Evolutionary conservation across 2,329 filamentous ascomycete genomes (phyloP).

Genomic region (Sclerotiophoma versabilis): DNA sequence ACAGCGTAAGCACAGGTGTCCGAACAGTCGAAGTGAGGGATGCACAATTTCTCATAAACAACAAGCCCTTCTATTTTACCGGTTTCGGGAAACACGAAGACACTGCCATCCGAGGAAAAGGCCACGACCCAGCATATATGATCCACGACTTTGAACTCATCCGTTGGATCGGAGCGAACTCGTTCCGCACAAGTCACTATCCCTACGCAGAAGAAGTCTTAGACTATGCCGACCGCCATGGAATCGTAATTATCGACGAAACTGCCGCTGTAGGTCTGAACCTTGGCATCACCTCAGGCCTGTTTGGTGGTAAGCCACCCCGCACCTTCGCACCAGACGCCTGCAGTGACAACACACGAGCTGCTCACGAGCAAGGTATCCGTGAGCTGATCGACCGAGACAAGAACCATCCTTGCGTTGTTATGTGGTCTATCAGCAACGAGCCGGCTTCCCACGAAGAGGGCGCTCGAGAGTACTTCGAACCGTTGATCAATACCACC

Average conservation of each 20-base stretch:
- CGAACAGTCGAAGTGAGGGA: not conserved
- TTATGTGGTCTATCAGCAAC: not conserved
- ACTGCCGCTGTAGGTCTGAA: not conserved
- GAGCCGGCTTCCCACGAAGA: not conserved
- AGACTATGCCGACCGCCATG: not conserved
- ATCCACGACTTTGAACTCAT: not conserved
- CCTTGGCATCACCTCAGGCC: not conserved
- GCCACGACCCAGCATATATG: not conserved
- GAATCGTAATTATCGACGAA: not conserved
- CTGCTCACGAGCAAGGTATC: not conserved
- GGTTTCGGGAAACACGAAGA: not conserved
- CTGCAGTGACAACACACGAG: not conserved
- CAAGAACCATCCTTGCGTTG: not conserved
- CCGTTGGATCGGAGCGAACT: not conserved
- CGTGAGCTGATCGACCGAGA: not conserved
- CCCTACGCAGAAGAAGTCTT: slow-evolving; percentile 1
- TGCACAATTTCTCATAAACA: not conserved
- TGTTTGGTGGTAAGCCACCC: not conserved
- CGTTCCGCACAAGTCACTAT: not conserved
- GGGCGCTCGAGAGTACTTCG: not conserved
- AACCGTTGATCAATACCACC: not conserved
- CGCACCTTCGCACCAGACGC: not conserved
- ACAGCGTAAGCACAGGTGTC: not conserved
- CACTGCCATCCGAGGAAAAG: not conserved
- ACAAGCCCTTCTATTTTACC: not conserved